Evolutionary conservation across 306 rosid species (phyloP), one percentile per base, ranked within the genome.

Genomic region (Sphenostylis stenocarpa): DNA sequence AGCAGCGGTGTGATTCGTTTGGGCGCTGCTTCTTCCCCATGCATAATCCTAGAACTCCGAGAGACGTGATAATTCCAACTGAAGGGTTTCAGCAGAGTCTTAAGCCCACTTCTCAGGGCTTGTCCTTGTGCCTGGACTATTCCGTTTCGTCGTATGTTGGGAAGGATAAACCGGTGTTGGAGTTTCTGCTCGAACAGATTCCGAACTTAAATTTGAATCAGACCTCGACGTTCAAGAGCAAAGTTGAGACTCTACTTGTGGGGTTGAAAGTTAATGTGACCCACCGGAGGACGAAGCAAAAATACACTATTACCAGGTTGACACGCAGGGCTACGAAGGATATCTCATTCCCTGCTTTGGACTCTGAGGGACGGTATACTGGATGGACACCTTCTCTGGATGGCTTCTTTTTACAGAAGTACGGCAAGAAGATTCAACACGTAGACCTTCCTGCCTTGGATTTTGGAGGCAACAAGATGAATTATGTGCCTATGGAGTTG

Each of bases 11-110:
- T 49, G 67, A 86, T 56, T 19, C 94, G 28, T 14, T 84, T 45
- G 92, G 96, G 1, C 41, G 89, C 1, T 60, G 43, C 33, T 91
- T 87, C 76, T 89, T 80, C 77, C 86, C 90, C 5, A 21, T 49
- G 4, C 39, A 84, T 4, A 72, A 45, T 67, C 48, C 65, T 0
- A 1, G 49, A 14, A 45, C 4, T 36, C 16, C 21, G 8, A 74
- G 6, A 39, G 72, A 79, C 45, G 86, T 89, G 28, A 17, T 86
- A 48, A 38, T 81, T 28, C 93, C 96, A 12, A 48, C 60, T 21
- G 77, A 79, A 44, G 97, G 97, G 4, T 87, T 86, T 85, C 92
- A 87, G 21, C 88, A 92, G 29, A 84, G 97, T 44, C 72, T 90
- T 7, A 92, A 82, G 71, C 63, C 84, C 12, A 90, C 96, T 0